Evolutionary conservation across 2,329 filamentous ascomycete genomes (phyloP), one percentile per base, ranked within the genome.

Genomic region (Exophiala sp.): DNA sequence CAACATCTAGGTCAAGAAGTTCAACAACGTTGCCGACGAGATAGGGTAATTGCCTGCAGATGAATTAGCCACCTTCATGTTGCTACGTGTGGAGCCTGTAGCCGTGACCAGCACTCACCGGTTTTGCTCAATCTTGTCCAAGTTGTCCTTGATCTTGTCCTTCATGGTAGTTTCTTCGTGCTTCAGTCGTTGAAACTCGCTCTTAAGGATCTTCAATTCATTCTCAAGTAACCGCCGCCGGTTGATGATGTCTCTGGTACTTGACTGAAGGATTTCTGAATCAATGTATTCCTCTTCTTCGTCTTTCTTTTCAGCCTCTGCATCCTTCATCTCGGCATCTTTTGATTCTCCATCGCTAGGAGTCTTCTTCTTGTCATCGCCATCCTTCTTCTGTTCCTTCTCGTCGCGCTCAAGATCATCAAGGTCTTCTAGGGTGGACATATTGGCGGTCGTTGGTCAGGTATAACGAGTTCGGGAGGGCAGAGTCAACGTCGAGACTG

Each of bases 111-210:
- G 21, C 21, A 65, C 80, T 63, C 78, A 95, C 91, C 91, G 84
- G 79, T 99, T 99, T 76, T 99, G 97, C 64, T 95, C 91, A 68
- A 99, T 99, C 83, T 99, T 99, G 65, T 99, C 95, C 67, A 89
- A 77, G 69, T 99, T 99, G 71, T 99, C 94, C 81, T 96, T 97
- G 74, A 99, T 97, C 80, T 96, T 97, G 74, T 97, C 92, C 54
- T 86, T 85, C 94, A 99, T 99, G 45, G 89, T 86, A 46, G 87
- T 85, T 77, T 96, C 96, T 76, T 99, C 94, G 68, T 99, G 94
- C 66, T 87, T 88, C 75, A 99, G 80, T 65, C 94, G 87, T 70
- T 96, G 91, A 66, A 85, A 91, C 74, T 99, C 94, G 79, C 91
- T 96, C 80, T 88, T 92, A 91, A 99, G 97, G 75, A 99, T 97